Conservation (phyloP, 495 filamentous ascomycete genomes). For the Neurospora cerealis region DNA sequence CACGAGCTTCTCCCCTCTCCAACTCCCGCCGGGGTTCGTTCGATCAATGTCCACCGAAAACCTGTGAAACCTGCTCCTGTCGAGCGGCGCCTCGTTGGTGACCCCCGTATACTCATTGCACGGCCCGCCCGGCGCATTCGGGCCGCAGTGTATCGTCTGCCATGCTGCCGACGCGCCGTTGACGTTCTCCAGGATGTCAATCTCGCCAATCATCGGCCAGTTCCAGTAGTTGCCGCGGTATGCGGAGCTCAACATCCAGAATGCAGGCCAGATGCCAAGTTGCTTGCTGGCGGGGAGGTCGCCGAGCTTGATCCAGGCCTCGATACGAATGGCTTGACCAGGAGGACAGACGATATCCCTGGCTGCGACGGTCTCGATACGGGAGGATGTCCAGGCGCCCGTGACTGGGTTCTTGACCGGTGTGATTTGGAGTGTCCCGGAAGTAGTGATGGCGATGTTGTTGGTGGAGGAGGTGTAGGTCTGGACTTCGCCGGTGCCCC, state of each 20-base stretch:
- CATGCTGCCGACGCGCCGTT: slow-evolving; percentile 27
- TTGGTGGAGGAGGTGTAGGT: slow-evolving; percentile 15
- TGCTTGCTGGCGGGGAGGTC: slow-evolving; percentile 16
- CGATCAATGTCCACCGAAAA: slow-evolving; percentile 33
- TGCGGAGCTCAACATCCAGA: slow-evolving; percentile 34
- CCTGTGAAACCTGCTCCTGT: slow-evolving; percentile 29
- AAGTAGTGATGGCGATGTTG: slow-evolving; percentile 16
- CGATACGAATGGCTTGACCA: slow-evolving; percentile 25
- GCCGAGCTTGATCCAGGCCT: slow-evolving; percentile 30
- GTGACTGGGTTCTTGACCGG: slow-evolving; percentile 1
- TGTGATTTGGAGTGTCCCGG: slow-evolving; percentile 12
- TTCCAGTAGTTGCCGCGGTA: slow-evolving; percentile 21
- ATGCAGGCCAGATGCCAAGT: slow-evolving; percentile 41
- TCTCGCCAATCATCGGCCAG: slow-evolving; percentile 37
- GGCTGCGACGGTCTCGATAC: slow-evolving; percentile 25
- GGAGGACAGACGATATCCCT: slow-evolving; percentile 26
- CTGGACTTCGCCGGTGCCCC: slow-evolving; percentile 25
- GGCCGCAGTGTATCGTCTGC: slow-evolving; percentile 39
- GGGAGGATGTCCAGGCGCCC: slow-evolving; percentile 34
- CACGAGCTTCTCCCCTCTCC: slow-evolving; percentile 30
- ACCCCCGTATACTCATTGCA: slow-evolving; percentile 36
- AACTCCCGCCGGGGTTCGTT: slow-evolving; percentile 14
- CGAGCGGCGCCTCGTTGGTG: slow-evolving; percentile 12
- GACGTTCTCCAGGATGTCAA: slow-evolving; percentile 38
- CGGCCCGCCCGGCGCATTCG: slow-evolving; percentile 20